A percentile compares a stretch with the other conserved stretches of the same genome.
These are phyloP conservation scores for Lanzia echinophila DNA, from an alignment of 2,329 filamentous ascomycete genomes.

Conservation along the genomic window DNA sequence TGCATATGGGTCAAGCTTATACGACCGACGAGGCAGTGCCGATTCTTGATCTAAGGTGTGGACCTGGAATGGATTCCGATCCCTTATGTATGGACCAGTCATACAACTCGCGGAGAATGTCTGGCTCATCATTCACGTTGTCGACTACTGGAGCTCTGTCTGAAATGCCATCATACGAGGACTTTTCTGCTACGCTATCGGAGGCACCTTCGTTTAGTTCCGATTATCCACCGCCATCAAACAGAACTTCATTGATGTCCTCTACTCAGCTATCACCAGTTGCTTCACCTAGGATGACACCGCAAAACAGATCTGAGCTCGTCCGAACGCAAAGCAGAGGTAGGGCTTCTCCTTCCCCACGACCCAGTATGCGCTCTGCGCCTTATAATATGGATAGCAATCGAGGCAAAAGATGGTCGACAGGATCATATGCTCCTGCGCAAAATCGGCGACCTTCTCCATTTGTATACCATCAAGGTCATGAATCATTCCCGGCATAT, in stretches of 20 bases:
- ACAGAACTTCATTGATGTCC: conserved; percentile 63
- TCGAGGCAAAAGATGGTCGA: conserved; percentile 71
- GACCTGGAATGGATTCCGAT: conserved; percentile 44
- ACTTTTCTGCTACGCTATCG: conserved; percentile 59
- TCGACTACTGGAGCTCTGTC: conserved; percentile 59
- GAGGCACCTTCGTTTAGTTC: conserved; percentile 61
- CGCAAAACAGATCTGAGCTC: conserved; percentile 53
- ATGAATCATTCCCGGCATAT: conserved; percentile 50
- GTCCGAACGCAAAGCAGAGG: conserved; percentile 61
- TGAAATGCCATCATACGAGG: conserved; percentile 65
- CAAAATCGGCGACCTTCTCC: conserved; percentile 51
- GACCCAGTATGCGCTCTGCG: conserved; percentile 59
- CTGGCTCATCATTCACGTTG: conserved; percentile 67
- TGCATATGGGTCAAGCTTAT: conserved; percentile 55
- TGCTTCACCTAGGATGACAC: conserved; percentile 60
- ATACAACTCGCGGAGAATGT: conserved; percentile 56
- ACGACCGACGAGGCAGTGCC: conserved; percentile 57
- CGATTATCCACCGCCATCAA: conserved; percentile 60
- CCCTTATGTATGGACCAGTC: conserved; percentile 44
- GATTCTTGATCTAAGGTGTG: conserved; percentile 50
- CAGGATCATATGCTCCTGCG: conserved; percentile 59
- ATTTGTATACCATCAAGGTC: conserved; percentile 55
- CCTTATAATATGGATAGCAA: conserved; percentile 64
- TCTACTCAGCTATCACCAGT: conserved; percentile 67
- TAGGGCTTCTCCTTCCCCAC: conserved; percentile 64